Evolutionary conservation across 1,284 basidiomycete genomes (phyloP).

Genomic region (Trichosporon inkin): DNA sequence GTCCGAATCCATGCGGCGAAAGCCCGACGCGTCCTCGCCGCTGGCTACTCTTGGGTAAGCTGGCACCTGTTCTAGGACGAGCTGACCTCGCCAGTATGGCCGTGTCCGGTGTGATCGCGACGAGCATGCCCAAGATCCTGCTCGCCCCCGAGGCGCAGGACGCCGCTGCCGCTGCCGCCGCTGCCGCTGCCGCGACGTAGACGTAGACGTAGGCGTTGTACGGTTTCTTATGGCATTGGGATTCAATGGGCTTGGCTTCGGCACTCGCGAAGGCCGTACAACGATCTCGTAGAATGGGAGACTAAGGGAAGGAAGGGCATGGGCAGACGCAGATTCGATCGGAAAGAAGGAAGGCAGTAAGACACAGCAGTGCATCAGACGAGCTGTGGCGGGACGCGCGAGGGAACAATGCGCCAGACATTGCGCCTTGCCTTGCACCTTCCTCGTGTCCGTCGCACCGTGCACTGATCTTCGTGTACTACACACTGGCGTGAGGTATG

Average conservation of each 20-base stretch:
- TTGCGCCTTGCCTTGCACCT: too few relatives aligned
- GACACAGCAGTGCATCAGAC: too few relatives aligned
- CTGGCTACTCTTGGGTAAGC: conserved; percentile 42
- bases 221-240: conserved; percentile 5
- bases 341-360: too few relatives aligned
- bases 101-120: conserved; percentile 38
- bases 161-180: conserved; percentile 6
- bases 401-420: too few relatives aligned
- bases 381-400: too few relatives aligned
- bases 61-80: not conserved
- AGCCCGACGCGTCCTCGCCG: conserved; percentile 38
- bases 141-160: conserved; percentile 26
- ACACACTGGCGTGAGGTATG: too few relatives aligned
- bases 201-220: not conserved
- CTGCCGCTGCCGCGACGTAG: not conserved
- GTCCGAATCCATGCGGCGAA: conserved; percentile 34
- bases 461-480: too few relatives aligned
- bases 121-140: conserved; percentile 39
- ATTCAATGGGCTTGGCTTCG: not conserved
- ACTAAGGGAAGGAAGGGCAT: too few relatives aligned
- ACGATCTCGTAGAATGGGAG: too few relatives aligned
- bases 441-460: too few relatives aligned
- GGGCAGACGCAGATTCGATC: too few relatives aligned
- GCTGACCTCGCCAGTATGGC: conserved; percentile 37
- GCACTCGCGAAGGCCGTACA: too few relatives aligned